Conservation (phyloP, 352 stramenopile species). For the Phytopythium boreale region DNA sequence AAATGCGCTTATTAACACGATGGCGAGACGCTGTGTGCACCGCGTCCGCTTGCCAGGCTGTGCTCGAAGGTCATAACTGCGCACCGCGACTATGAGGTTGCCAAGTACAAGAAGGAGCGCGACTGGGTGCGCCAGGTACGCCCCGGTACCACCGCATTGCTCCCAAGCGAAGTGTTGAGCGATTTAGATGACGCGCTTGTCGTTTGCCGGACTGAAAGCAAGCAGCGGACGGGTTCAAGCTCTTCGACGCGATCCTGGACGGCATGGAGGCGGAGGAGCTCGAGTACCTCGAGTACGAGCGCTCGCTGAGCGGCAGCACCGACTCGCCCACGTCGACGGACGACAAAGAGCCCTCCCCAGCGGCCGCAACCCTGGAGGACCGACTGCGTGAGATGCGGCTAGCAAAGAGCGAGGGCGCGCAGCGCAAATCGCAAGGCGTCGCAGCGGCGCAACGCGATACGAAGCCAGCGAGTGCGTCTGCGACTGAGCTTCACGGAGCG, state of each 20-base stretch:
- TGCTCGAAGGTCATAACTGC: constrained; percentile 68
- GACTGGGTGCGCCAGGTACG: constrained; percentile 63
- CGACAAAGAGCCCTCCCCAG: constrained; percentile 9
- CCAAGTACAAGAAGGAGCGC: constrained; percentile 53
- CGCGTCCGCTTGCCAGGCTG: constrained; percentile 27
- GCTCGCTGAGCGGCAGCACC: constrained; percentile 25
- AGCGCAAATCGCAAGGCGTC: constrained; percentile 14
- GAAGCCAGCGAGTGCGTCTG: not conserved
- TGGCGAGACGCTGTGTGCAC: not conserved
- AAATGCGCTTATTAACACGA: no score
- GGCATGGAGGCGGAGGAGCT: constrained; percentile 71
- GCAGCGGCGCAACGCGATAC: not conserved
- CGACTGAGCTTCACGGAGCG: not conserved
- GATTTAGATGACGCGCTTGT: not conserved
- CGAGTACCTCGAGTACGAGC: constrained; percentile 57
- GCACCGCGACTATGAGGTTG: constrained; percentile 59
- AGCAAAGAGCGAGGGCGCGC: constrained; percentile 22
- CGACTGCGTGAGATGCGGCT: constrained; percentile 48
- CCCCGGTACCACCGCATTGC: not conserved
- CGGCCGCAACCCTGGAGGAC: constrained; percentile 42
- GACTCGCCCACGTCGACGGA: constrained; percentile 15
- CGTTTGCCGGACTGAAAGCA: constrained; percentile 33
- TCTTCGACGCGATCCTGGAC: constrained; percentile 79
- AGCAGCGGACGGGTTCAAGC: constrained; percentile 50
- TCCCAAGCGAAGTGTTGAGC: not conserved